Percentiles rank a stretch among this genome's conserved stretches.
Evolutionary conservation across 2,329 filamentous ascomycete species (phyloP).

Genomic region (Nothopassalora personata): DNA sequence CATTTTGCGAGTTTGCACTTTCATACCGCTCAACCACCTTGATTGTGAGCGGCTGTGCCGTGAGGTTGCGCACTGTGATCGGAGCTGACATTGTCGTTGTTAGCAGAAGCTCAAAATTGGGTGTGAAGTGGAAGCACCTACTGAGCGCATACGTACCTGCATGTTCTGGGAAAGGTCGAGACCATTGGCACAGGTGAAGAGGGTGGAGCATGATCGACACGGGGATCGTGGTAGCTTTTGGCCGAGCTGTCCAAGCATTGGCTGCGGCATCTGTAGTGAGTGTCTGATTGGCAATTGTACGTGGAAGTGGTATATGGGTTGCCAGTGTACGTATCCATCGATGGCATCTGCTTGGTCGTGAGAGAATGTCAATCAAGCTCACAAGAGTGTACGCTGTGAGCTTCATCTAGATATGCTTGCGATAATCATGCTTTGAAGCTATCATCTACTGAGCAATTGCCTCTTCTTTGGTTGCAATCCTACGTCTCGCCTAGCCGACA

Average conservation of each 20-base stretch:
- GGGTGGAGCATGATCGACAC: background rate
- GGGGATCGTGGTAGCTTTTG: background rate
- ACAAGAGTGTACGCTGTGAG: too few relatives aligned
- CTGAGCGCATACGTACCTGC: background rate
- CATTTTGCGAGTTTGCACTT: constrained; percentile 42
- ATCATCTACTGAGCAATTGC: background rate
- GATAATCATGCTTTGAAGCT: background rate
- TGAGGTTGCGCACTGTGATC: constrained; percentile 78
- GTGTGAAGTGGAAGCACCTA: background rate
- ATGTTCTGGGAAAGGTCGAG: background rate
- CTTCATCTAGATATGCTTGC: background rate
- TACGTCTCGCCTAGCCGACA: background rate
- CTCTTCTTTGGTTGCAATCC: background rate
- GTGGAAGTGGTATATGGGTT: background rate
- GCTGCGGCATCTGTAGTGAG: background rate
- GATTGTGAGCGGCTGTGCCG: constrained; percentile 65
- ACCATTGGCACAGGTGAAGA: background rate
- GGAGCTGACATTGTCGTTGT: constrained; percentile 27
- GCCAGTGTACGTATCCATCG: too few relatives aligned
- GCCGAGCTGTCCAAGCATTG: background rate
- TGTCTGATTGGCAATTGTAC: background rate
- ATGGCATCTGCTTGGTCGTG: too few relatives aligned
- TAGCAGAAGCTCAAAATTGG: background rate
- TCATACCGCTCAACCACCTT: constrained; percentile 69
- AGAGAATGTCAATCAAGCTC: too few relatives aligned